Evolutionary conservation across 192 early-diverging fungal species (phyloP), one percentile per base, ranked within the genome.

Genomic region (Linnemannia schmuckeri): DNA sequence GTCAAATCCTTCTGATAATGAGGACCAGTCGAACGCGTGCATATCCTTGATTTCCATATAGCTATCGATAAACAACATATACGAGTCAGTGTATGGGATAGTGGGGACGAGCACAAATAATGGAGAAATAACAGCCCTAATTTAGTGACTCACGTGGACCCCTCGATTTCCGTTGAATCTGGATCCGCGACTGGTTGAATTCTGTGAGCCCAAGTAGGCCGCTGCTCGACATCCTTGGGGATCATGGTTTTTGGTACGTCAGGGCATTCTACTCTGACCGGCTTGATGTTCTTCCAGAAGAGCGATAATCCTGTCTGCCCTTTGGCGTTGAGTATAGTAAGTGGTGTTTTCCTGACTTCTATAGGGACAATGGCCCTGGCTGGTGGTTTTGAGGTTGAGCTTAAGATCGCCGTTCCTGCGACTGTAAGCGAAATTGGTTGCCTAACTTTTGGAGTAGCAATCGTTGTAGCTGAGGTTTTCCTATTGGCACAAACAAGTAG

Each of bases 281-380:
- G 85, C n/a, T 76, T 42, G 47, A 87, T 87, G 42, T 87, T 87
- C 66, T 87, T 87, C 85, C 85, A 87, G 63, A 87, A 87, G 12
- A 87, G 52, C 12, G 85, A 81, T 0, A 87, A 35, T 57, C 85
- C 85, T 44, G 85, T 75, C 42, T 87, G 85, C 24, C 85, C 85
- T 40, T 87, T 87, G 57, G 41, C 38, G 2, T 41, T 41, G 13
- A 30, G 47, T 2, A 71, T 78, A 9, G 76, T 55, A 13, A 87
- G 66, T 9, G 85, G 80, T 37, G 80, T 20, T 66, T 87, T 87
- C 33, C 85, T 75, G 46, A 78, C 79, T 52, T 87, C 85, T n/a
- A 87, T 78, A n/a, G 85, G 72, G 3, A 81, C 76, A 20, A 80
- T 74, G 17, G 41, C 72, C 66, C 79, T 72, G 15, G 85, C 85